Conservation (phyloP, 768 basidiomycete species). For the Vishniacozyma victoriae region DNA sequence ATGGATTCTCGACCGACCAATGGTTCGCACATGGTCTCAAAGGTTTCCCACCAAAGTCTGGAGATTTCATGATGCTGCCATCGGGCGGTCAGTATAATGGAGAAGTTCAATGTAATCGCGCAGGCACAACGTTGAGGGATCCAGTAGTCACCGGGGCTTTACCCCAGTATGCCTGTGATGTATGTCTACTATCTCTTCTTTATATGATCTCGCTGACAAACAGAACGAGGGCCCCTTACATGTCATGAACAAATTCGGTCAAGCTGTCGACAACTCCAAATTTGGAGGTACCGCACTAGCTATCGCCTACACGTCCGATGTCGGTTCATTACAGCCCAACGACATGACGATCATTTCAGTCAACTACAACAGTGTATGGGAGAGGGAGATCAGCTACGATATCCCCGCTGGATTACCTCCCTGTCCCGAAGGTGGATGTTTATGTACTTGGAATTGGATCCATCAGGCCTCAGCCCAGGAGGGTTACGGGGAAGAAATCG, state of each 20-base stretch:
- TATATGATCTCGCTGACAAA: not conserved
- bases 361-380: slow-evolving; percentile 71
- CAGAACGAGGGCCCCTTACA: slow-evolving; percentile 13
- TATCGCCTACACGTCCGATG: slow-evolving; percentile 69
- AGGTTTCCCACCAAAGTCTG: slow-evolving; percentile 26
- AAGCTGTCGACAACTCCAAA: slow-evolving; percentile 6
- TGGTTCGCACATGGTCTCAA: slow-evolving; percentile 35
- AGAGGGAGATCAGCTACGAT: slow-evolving; percentile 61
- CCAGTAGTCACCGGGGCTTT: not conserved
- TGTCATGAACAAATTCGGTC: slow-evolving; percentile 16
- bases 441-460: slow-evolving; percentile 54
- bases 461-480: slow-evolving; percentile 22
- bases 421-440: slow-evolving; percentile 59
- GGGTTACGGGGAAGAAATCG: slow-evolving; percentile 31
- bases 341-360: slow-evolving; percentile 70
- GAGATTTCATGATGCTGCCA: slow-evolving; percentile 27
- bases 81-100: slow-evolving; percentile 28
- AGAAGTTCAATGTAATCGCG: slow-evolving; percentile 14
- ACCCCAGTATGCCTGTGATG: slow-evolving; percentile 9
- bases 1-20: slow-evolving; percentile 14
- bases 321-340: slow-evolving; percentile 55
- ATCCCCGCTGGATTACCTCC: slow-evolving; percentile 65
- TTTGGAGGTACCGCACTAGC: slow-evolving; percentile 53
- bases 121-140: slow-evolving; percentile 5
- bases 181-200: not conserved